A percentile compares a stretch with the other conserved stretches of the same genome.
Conservation (phyloP, 2,329 filamentous ascomycete genomes). For the Incumbomyces lentus region DNA sequence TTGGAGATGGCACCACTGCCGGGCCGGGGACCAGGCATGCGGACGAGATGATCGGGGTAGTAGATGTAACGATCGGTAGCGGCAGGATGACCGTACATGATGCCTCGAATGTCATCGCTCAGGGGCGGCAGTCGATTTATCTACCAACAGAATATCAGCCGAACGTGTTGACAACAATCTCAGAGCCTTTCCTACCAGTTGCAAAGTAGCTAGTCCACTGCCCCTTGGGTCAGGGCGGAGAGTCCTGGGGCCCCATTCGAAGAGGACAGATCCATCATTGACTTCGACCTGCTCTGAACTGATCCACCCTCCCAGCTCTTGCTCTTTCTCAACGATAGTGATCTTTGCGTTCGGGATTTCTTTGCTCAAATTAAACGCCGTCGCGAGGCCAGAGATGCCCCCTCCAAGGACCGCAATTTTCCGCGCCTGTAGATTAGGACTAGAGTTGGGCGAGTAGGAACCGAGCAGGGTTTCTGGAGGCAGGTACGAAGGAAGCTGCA, state of each 20-base stretch:
- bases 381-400: constrained; percentile 70
- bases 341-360: constrained; percentile 59
- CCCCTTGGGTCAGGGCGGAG: constrained; percentile 45
- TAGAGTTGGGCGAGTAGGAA: neutral
- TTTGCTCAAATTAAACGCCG: constrained; percentile 65
- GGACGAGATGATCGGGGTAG: constrained; percentile 72
- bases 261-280: constrained; percentile 53
- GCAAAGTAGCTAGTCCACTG: constrained; percentile 57
- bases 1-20: constrained; percentile 18
- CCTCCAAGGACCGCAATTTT: constrained; percentile 63
- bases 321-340: constrained; percentile 66
- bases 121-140: constrained; percentile 35
- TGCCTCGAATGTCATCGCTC: constrained; percentile 48
- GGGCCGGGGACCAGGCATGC: constrained; percentile 40
- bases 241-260: constrained; percentile 77
- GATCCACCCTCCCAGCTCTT: constrained; percentile 74
- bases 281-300: constrained; percentile 54
- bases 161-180: neutral
- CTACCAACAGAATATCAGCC: neutral
- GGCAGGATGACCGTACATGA: constrained; percentile 39
- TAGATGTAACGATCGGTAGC: constrained; percentile 68
- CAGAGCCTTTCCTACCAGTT: constrained; percentile 48
- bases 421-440: constrained; percentile 23
- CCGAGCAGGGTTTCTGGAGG: neutral
- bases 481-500: neutral